Base-by-base conservation (phyloP, 768 basidiomycete species). In the Ephemerocybe angulata region DNA sequence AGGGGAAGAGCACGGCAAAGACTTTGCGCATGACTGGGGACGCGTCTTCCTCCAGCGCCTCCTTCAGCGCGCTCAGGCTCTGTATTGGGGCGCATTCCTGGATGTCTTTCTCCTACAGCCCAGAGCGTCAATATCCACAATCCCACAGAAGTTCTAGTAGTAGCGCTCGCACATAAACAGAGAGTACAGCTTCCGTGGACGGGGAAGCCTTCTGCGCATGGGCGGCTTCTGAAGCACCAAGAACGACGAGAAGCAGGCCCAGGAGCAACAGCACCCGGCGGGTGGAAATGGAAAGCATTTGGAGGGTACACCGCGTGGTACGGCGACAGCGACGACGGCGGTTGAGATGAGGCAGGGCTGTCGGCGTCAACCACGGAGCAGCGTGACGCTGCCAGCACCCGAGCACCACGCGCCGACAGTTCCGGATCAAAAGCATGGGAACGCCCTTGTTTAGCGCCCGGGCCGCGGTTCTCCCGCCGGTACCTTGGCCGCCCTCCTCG, bases 1-100 rank as follows among this genome's bases (percentile, higher is more conserved):
- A 96, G 31, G 93, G 93, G 66, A 96, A 96, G 55, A 94, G 72
- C 74, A 82, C 82, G 4, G 80, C 75, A 70, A 95, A 95, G 31
- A 92, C 77, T 63, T 84, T 81, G 53, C 87, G 86, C 84, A 93
- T 83, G 44, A 90, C 67, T 28, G 88, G 86, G 25, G 88, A 90
- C 67, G 84, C 78, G 54, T 77, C 69, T 40, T 76, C 83, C 60
- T 88, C 86, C 27, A 88, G 68, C 8, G 77, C 73, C 53, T 71
- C 66, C 67, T 89, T 89, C 52, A 92, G 73, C 50, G 75, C 69
- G 63, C 79, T 78, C 51, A 92, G 74, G 49, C 69, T 67, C 58
- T 72, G 68, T 11, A 81, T 64, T 13, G 76, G 70, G 50, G 62
- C 58, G 60, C 76, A 78, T 52, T 72, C 57, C 46, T 74, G 66